Evolutionary conservation across 2,329 filamentous ascomycete genomes (phyloP), one percentile per base, ranked within the genome.

Genomic region (Venturiaceae sp.): DNA sequence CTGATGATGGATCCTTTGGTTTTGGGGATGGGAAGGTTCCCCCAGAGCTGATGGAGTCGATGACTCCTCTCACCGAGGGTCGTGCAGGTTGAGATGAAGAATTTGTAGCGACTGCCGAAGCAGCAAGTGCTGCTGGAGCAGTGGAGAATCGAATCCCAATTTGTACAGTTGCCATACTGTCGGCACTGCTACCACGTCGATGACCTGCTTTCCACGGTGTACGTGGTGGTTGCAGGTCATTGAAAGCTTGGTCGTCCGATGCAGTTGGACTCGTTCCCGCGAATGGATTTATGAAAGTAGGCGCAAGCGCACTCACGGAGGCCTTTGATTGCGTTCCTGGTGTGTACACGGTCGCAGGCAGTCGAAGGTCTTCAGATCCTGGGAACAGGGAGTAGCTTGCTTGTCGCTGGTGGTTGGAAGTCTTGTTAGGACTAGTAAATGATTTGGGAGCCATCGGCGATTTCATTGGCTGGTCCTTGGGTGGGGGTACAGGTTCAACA

Each of bases 141-240:
- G 55, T 30, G 3, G 47, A 54, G 23, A 89, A 75, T 11, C 86
- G 80, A 16, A 89, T 75, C 1, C 85, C 86, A 55, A 89, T 88
- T 66, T 88, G 85, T 11, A 89, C 85, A 0, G 85, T 88, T 26
- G 84, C 84, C 9, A 82, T 82, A 47, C 85, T 88, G 16, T 76
- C 77, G 44, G 83, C 75, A 1, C 85, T 89, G 5, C 83, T 84
- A 60, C 83, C 77, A 47, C 84, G 78, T 19, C 75, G 73, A 65
- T 81, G 80, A n/a, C 77, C 74, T 14, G 68, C 66, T 70, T 68
- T n/a, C 53, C 54, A 53, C 9, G 55, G 57, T 53, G 41, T 11
- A 57, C 67, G 67, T 52, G 71, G 64, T 65, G 76, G 53, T 36
- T 64, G 65, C 57, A 71, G 39, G n/a, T n/a, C n/a, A 3, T 50